A percentile compares a stretch with the other conserved stretches of the same genome.
phyloP scores from a whole-genome alignment of 139 green algal genomes.

The Microglena sp. region DNA sequence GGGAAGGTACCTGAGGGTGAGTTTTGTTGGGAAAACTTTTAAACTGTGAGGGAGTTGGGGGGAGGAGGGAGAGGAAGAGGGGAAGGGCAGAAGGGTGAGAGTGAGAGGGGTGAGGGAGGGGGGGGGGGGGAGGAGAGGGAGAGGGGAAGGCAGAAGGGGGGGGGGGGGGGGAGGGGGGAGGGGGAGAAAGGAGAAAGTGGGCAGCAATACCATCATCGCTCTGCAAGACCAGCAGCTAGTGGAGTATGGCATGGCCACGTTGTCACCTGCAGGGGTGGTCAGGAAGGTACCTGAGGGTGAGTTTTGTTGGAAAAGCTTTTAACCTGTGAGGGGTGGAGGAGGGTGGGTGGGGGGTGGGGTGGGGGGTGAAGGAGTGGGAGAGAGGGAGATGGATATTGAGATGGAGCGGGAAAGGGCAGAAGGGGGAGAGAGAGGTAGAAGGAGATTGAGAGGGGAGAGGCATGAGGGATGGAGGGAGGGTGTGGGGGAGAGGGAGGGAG shows the following conservation, averaged over 20 bases:
- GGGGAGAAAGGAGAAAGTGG: too few relatives aligned
- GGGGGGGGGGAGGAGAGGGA: too few relatives aligned
- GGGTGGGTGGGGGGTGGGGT: neutral
- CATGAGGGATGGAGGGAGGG: neutral
- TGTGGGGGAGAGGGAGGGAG: neutral
- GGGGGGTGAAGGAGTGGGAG: neutral
- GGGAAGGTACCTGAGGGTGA: constrained; percentile 23
- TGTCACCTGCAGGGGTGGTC: constrained; percentile 48
- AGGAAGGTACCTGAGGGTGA: constrained; percentile 23
- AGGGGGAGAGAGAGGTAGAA: neutral
- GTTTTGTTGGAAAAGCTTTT: too few relatives aligned
- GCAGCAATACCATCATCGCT: constrained; percentile 6
- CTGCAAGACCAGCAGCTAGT: constrained; percentile 13
- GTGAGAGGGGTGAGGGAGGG: too few relatives aligned
- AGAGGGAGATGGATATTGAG: too few relatives aligned
- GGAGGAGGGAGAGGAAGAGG: neutral
- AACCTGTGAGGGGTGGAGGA: neutral
- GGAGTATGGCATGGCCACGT: constrained; percentile 27
- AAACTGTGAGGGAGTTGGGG: neutral
- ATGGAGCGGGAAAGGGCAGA: neutral
- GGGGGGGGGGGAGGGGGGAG: too few relatives aligned
- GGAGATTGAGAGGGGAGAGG: neutral
- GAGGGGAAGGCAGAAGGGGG: too few relatives aligned
- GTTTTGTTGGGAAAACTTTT: too few relatives aligned
- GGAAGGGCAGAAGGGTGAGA: neutral